Base-by-base conservation (phyloP, 495 filamentous ascomycete genomes). In the Penicillium subrubescens region DNA sequence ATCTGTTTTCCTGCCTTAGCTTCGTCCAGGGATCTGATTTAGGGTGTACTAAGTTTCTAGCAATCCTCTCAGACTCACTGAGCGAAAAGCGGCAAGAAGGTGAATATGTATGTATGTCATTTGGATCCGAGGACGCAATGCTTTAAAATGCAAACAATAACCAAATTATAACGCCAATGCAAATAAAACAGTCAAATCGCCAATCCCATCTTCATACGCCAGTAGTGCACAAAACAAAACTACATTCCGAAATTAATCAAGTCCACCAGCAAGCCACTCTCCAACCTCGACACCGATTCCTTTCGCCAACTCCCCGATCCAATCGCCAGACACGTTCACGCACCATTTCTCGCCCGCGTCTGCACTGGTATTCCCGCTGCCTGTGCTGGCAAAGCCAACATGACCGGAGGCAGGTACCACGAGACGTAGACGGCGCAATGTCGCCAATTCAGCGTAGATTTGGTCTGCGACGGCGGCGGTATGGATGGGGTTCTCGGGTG, bases 371-470 rank as follows among this genome's bases (percentile, higher is more conserved):
- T 78, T 80, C 10, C 77, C 79, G 52, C 72, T 77, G 14, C 74
- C 72, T 33, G 70, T 69, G 14, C 66, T 75, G 3, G 70, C 70
- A 10, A 75, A 69, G 1, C 73, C 65, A 35, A 67, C 72, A 57
- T 74, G 80, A 58, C 82, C 77, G 33, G 85, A 75, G 58, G 79
- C 75, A 81, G 84, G 71, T 74, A 92, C 86, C 12, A 98, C 77
- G 57, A 99, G 76, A 59, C 93, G 77, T 69, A 98, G 72, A 41
- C 90, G 90, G 23, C 88, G 87, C 50, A 99, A 77, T 46, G 94
- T 97, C 34, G 92, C 89, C 34, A 97, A 83, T 64, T 91, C 89
- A 68, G 85, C 85, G 56, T 87, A 86, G 8, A 91, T 79, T 57
- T 90, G 86, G n/a, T 87, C 86, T 37, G 84, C 82, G 23, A 84